phyloP scores from a whole-genome alignment of 768 basidiomycete genomes.

The Roridomyces roridus region DNA sequence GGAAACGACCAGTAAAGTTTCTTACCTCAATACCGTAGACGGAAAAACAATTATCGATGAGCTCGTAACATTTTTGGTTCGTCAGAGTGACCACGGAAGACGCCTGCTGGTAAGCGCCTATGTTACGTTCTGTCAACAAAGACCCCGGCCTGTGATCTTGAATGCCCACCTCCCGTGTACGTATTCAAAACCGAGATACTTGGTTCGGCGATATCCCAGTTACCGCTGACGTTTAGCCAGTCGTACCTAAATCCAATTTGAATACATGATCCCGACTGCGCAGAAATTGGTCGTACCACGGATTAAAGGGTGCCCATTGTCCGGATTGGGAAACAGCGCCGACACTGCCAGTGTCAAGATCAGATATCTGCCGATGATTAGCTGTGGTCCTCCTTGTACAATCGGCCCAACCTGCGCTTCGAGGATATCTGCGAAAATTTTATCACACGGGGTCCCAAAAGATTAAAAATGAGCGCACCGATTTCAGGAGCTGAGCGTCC shows the following conservation, averaged over 20 bases:
- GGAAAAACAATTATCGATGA: constrained; percentile 53
- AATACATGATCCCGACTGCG: too few species aligned
- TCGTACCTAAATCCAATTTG: too few species aligned
- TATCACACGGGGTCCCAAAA: not conserved
- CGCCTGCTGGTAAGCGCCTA: constrained; percentile 82
- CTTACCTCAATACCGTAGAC: constrained; percentile 67
- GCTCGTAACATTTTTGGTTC: constrained; percentile 61
- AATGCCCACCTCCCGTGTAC: too few species aligned
- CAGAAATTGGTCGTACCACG: not conserved
- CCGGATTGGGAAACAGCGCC: constrained; percentile 82
- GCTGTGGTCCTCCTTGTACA: too few species aligned
- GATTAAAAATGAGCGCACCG: not conserved
- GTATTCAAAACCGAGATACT: constrained; percentile 59
- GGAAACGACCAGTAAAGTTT: not conserved
- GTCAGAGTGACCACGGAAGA: constrained; percentile 65
- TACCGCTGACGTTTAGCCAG: constrained; percentile 70
- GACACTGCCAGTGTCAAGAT: not conserved
- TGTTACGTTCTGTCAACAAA: too few species aligned
- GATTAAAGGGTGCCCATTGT: constrained; percentile 72
- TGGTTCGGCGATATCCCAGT: constrained; percentile 60
- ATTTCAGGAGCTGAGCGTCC: constrained; percentile 89
- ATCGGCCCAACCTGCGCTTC: too few species aligned
- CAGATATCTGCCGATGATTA: too few species aligned
- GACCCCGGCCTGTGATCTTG: too few species aligned
- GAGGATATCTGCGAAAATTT: too few species aligned